phyloP scores from a whole-genome alignment of 257 asterid genomes.

The Phtheirospermum japonicum region DNA sequence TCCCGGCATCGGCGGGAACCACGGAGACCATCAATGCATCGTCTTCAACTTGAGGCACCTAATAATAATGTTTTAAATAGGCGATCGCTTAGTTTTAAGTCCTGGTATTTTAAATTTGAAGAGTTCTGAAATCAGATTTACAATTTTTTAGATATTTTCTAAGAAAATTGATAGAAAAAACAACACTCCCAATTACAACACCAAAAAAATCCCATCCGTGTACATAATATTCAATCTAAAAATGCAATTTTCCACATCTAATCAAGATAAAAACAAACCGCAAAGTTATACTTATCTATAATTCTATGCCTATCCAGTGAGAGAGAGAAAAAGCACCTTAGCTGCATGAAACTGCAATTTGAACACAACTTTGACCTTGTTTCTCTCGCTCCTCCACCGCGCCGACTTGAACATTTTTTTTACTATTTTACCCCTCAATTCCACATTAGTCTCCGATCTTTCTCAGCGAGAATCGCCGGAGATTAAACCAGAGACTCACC shows the following conservation, averaged over 20 bases:
- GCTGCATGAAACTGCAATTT: slow-evolving; percentile 96
- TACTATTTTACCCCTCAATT: background rate
- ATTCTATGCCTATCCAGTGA: too few relatives aligned
- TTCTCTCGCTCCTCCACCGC: slow-evolving; percentile 92
- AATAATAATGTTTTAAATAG: slow-evolving; percentile 8
- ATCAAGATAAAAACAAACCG: background rate
- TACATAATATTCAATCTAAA: too few relatives aligned
- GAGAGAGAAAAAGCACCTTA: slow-evolving; percentile 52
- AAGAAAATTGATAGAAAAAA: background rate
- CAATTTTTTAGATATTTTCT: background rate
- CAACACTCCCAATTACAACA: background rate
- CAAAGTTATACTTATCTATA: too few relatives aligned
- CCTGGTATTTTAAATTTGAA: slow-evolving; percentile 14
- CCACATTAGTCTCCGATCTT: background rate
- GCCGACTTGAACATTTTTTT: slow-evolving; percentile 37
- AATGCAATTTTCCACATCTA: background rate
- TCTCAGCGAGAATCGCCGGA: background rate
- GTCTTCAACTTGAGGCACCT: slow-evolving; percentile 60
- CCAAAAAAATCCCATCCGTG: background rate
- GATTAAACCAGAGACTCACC: background rate
- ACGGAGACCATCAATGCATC: slow-evolving; percentile 76
- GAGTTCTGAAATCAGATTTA: background rate
- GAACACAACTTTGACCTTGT: slow-evolving; percentile 85
- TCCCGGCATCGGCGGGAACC: slow-evolving; percentile 85
- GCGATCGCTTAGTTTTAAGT: slow-evolving; percentile 21